Base-by-base conservation (phyloP, 164 flowering plant genomes). In the Berberis thunbergii region DNA sequence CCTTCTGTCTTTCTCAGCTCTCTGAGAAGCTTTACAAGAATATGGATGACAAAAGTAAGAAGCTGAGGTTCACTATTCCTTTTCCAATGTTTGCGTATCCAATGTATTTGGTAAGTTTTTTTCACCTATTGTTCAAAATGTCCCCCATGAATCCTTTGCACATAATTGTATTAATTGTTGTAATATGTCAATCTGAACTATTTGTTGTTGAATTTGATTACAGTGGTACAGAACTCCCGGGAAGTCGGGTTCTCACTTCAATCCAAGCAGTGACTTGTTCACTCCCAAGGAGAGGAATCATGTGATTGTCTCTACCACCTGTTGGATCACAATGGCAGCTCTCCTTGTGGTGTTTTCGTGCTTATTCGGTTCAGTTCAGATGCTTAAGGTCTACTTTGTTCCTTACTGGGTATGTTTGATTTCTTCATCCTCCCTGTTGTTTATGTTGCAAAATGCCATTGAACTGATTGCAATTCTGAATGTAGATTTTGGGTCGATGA, bases 221-320 rank as follows among this genome's bases (percentile, higher is more conserved):
- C 83, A 93, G 96, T 94, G 89, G 93, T n/a, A 63, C 39, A 73
- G 98, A 67, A 94, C 91, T 72, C 98, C 98, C 12, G 97, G 98
- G 38, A 94, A 94, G 75, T 65, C 61, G 10, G 98, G 98, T 40
- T 94, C 98, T 40, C 98, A 94, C 62, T 94, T 71, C 61, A 56
- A 91, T 52, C 97, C 98, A 3, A 72, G 72, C 63, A 87, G 98
- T 45, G 81, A 83, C 63, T 70, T 94, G 80, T 94, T 94, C 66
- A 66, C 67, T 13, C 88, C 91, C 2, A 84, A 54, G 67, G 97
- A 91, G 70, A 83, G 72, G 67, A 80, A 80, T 13, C 89, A 86
- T 70, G 79, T 91, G 54, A 76, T 89, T 50, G 85, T 84, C 46
- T 94, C 98, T 54, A 86, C 95, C 0, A 56, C 72, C 0, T 84